Conservation (phyloP, 2,329 filamentous ascomycete species). For the Canariomyces notabilis region DNA sequence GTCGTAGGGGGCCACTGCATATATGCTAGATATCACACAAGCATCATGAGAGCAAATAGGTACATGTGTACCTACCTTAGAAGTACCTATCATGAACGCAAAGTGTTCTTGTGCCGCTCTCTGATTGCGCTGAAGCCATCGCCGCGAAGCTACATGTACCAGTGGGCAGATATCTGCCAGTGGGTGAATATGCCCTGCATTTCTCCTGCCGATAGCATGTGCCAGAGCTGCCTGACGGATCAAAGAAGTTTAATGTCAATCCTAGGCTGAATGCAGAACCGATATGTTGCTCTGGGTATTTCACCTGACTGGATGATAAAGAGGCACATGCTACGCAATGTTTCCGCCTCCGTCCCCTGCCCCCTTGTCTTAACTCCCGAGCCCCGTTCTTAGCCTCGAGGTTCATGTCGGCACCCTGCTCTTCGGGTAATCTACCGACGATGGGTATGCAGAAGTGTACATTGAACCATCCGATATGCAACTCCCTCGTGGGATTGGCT, state of each 20-base stretch:
- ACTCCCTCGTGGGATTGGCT: neutral
- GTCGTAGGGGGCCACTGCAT: no score
- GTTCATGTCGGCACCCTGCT: conserved; percentile 1
- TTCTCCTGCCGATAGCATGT: conserved; percentile 9
- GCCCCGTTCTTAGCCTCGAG: conserved; percentile 1
- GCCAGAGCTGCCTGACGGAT: no score
- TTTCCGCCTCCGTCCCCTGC: no score
- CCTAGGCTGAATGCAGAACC: conserved; percentile 21
- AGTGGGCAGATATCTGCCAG: no score
- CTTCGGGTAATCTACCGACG: conserved; percentile 22
- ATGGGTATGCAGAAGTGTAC: conserved; percentile 1
- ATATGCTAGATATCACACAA: no score
- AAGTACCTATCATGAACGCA: no score
- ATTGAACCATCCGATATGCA: conserved; percentile 10
- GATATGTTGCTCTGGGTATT: neutral
- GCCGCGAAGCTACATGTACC: no score
- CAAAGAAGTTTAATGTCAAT: conserved; percentile 11
- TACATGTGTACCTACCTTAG: no score
- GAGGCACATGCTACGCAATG: no score
- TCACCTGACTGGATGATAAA: neutral
- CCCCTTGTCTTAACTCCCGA: neutral
- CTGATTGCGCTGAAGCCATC: no score
- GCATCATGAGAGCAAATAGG: no score
- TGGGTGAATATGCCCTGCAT: neutral
- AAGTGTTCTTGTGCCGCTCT: no score